Percentiles rank a stretch among this genome's conserved stretches.
Conservation (phyloP, 768 basidiomycete genomes). For the Hortiboletus flavorubellus region DNA sequence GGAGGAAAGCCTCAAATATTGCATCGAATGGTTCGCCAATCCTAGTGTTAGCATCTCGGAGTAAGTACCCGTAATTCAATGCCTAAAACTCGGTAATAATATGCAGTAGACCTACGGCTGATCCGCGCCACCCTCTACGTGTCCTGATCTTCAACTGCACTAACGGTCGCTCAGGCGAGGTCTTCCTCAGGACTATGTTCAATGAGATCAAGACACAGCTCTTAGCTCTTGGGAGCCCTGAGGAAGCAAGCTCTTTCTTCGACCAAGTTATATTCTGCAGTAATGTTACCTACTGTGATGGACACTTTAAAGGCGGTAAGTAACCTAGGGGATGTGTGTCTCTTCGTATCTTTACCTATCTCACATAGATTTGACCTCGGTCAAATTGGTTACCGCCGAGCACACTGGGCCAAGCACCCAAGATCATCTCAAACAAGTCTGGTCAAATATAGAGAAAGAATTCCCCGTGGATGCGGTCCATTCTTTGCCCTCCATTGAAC, state of each 20-base stretch:
- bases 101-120: conserved; percentile 9
- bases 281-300: conserved; percentile 91
- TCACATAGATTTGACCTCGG: conserved; percentile 68
- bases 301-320: conserved; percentile 87
- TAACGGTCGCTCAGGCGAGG: conserved; percentile 74
- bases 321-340: not conserved
- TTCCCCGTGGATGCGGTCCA: conserved; percentile 65
- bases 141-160: conserved; percentile 95
- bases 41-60: conserved; percentile 49
- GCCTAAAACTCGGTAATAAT: conserved; percentile 4
- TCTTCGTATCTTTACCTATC: not conserved
- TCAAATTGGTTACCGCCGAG: conserved; percentile 60
- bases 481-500: conserved; percentile 83
- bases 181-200: conserved; percentile 63
- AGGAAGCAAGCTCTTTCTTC: conserved; percentile 53
- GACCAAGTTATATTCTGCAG: conserved; percentile 91
- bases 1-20: conserved; percentile 80
- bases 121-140: conserved; percentile 36
- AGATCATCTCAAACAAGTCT: conserved; percentile 69
- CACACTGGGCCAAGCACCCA: conserved; percentile 70
- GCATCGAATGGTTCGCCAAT: conserved; percentile 83
- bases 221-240: conserved; percentile 35
- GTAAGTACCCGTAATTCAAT: conserved; percentile 13
- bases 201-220: conserved; percentile 50
- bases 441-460: conserved; percentile 58